A percentile compares a stretch with the other conserved stretches of the same genome.
These are phyloP conservation scores for Salix brachista DNA, from an alignment of 345 rosid species.

Conservation along the genomic window DNA sequence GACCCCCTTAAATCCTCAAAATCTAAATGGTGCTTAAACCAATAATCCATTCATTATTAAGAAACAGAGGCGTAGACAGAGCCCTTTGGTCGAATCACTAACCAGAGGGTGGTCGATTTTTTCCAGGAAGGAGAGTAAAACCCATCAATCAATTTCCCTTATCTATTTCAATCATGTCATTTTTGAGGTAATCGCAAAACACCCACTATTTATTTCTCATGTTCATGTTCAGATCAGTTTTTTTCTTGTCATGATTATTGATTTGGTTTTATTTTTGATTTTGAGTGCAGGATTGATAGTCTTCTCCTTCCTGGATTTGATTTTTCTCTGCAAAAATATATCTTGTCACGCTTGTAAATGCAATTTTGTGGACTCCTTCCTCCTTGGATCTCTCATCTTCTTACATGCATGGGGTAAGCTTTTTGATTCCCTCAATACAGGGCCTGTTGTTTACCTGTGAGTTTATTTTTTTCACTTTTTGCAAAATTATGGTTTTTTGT, in stretches of 20 bases:
- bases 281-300: conserved; percentile 23
- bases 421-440: conserved; percentile 6
- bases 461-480: not conserved
- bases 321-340: conserved; percentile 26
- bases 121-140: conserved; percentile 21
- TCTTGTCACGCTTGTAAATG: conserved; percentile 44
- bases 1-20: too few species aligned
- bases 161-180: conserved; percentile 35
- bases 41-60: too few species aligned
- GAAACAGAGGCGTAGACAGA: not conserved
- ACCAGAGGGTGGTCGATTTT: conserved; percentile 18
- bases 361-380: conserved; percentile 42
- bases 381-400: conserved; percentile 47
- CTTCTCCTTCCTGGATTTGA: conserved; percentile 40
- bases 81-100: conserved; percentile 24
- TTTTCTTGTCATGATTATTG: not conserved
- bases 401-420: conserved; percentile 67
- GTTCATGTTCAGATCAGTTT: not conserved
- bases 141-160: not conserved
- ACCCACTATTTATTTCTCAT: not conserved
- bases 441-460: not conserved
- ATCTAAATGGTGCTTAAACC: too few species aligned
- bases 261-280: not conserved
- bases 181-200: conserved; percentile 37
- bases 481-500: not conserved